A percentile compares a stretch with the other conserved stretches of the same genome.
Conservation (phyloP, 768 basidiomycete species). For the Symmetrospora coprosmae region DNA sequence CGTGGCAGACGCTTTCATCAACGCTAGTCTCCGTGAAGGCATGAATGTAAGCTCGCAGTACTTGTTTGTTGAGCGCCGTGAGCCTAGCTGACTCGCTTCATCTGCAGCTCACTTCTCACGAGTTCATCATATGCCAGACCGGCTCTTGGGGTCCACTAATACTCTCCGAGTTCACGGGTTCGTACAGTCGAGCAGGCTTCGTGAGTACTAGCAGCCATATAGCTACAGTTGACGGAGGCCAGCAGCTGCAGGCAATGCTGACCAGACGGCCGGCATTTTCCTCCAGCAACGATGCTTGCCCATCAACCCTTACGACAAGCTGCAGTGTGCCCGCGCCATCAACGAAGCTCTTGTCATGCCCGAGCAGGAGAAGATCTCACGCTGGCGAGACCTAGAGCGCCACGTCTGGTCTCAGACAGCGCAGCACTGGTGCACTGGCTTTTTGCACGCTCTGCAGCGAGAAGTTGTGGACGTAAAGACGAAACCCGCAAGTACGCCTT, state of each 20-base stretch:
- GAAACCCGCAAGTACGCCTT: conserved; percentile 64
- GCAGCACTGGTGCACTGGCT: conserved; percentile 53
- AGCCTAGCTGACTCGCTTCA: conserved; percentile 43
- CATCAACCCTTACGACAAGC: background rate
- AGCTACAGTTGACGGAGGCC: conserved; percentile 80
- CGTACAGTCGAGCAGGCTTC: conserved; percentile 74
- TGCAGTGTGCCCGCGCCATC: conserved; percentile 2
- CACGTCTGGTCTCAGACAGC: conserved; percentile 78
- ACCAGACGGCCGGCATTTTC: background rate
- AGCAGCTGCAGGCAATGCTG: conserved; percentile 54
- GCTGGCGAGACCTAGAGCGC: conserved; percentile 68
- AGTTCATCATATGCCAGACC: conserved; percentile 63
- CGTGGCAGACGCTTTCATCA: conserved; percentile 71
- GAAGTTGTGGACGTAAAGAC: conserved; percentile 36
- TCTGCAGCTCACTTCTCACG: conserved; percentile 29
- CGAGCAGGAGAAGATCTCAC: conserved; percentile 54
- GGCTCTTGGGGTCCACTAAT: conserved; percentile 54
- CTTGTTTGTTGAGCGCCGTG: conserved; percentile 72
- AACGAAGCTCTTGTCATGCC: conserved; percentile 57
- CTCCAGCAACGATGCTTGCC: background rate
- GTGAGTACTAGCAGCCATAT: conserved; percentile 46
- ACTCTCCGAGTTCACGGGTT: conserved; percentile 58
- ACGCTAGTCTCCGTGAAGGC: conserved; percentile 69
- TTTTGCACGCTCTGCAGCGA: background rate
- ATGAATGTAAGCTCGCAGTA: conserved; percentile 47